Conservation (phyloP, 805 yeast species). For the Yamadazyma phyllophila region DNA sequence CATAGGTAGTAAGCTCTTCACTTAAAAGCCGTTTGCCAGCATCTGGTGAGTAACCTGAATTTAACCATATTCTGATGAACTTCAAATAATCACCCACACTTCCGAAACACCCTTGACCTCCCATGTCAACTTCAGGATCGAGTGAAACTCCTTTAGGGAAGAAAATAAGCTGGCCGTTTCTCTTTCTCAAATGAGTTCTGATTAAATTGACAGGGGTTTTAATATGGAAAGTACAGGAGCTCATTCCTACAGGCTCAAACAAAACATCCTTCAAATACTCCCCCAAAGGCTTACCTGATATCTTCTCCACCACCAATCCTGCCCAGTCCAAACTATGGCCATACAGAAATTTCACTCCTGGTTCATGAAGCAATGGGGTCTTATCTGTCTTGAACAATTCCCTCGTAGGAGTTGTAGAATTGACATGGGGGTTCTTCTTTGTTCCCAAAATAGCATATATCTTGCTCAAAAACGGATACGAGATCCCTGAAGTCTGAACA, state of each 20-base stretch:
- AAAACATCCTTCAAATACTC: constrained; percentile 28
- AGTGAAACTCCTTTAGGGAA: constrained; percentile 11
- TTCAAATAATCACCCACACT: constrained; percentile 37
- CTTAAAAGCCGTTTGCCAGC: constrained; percentile 28
- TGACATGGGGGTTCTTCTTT: constrained; percentile 5
- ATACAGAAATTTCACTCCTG: constrained; percentile 37
- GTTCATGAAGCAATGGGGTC: constrained; percentile 32
- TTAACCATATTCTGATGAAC: constrained; percentile 39
- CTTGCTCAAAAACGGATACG: constrained; percentile 30
- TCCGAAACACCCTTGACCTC: constrained; percentile 44
- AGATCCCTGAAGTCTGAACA: constrained; percentile 33
- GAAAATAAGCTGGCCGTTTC: constrained; percentile 11
- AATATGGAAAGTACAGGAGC: constrained; percentile 24
- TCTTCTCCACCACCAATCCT: constrained; percentile 33
- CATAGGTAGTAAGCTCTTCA: constrained; percentile 29
- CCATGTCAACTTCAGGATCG: constrained; percentile 34
- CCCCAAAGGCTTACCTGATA: constrained; percentile 32
- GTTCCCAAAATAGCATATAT: constrained; percentile 24
- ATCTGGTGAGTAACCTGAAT: constrained; percentile 39
- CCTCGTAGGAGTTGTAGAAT: constrained; percentile 18
- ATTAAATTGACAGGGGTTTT: constrained; percentile 14
- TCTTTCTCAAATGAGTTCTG: constrained; percentile 18
- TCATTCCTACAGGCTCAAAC: constrained; percentile 37
- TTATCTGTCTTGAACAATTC: constrained; percentile 24
- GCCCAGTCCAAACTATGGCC: constrained; percentile 41